Percentiles rank a stretch among this genome's conserved stretches.
Conservation (phyloP, 202 grass and related monocot genomes). For the Bolboschoenoplectus hybrid region DNA sequence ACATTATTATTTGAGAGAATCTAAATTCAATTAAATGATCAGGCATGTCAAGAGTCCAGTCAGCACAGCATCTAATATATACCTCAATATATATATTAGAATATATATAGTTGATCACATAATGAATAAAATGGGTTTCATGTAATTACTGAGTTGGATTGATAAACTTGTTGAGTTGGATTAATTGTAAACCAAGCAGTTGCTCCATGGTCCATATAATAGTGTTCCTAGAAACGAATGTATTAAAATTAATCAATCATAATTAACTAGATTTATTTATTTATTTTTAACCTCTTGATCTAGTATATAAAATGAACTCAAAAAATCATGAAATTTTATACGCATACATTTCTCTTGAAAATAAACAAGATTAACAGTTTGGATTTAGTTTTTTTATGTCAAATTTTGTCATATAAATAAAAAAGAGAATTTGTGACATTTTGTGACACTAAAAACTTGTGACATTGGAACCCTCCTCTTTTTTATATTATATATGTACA, state of each 20-base stretch:
- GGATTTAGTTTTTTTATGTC: slow-evolving; percentile 1
- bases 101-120: neutral
- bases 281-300: too few species aligned
- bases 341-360: neutral
- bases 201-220: slow-evolving; percentile 2
- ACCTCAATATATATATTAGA: neutral
- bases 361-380: neutral
- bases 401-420: neutral
- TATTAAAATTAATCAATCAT: too few species aligned
- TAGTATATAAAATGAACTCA: too few species aligned
- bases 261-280: too few species aligned
- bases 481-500: too few species aligned
- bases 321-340: too few species aligned
- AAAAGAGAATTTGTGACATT: too few species aligned
- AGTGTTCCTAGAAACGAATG: neutral
- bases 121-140: neutral
- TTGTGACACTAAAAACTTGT: too few species aligned
- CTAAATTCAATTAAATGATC: neutral
- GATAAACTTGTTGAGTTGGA: neutral
- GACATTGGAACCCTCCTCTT: too few species aligned
- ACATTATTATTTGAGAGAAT: neutral
- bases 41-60: slow-evolving; percentile 12
- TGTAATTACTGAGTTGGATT: slow-evolving; percentile 15
- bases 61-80: neutral
- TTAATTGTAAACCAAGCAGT: slow-evolving; percentile 5